Percentiles rank a stretch among this genome's conserved stretches.
phyloP scores from a whole-genome alignment of 176 grass and related monocot genomes.

The Dactylis glomerata region DNA sequence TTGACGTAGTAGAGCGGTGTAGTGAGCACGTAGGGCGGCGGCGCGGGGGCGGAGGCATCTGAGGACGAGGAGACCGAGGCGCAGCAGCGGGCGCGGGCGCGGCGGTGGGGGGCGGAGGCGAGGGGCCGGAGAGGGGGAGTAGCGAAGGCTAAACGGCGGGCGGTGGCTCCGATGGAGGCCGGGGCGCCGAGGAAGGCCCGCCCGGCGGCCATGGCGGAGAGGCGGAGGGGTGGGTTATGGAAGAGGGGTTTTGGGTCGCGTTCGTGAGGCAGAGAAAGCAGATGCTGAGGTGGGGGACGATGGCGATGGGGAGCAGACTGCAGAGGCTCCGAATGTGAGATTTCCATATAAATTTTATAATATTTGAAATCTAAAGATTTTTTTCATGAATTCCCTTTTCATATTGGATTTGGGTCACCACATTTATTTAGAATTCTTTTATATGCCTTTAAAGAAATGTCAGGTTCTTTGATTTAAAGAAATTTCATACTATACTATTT shows the following conservation, averaged over 20 bases:
- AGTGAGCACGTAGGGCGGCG: conserved; percentile 64
- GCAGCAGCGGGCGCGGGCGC: conserved; percentile 24
- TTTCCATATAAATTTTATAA: neutral
- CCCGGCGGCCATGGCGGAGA: conserved; percentile 70
- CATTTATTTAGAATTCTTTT: neutral
- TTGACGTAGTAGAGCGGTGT: conserved; percentile 98
- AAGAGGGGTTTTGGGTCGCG: conserved; percentile 34
- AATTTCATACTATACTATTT: neutral
- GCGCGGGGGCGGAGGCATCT: conserved; percentile 13
- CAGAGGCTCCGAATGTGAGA: neutral
- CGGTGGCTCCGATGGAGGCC: conserved; percentile 40
- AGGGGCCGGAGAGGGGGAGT: neutral
- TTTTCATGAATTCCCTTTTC: neutral
- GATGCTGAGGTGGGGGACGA: neutral
- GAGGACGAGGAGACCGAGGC: conserved; percentile 33
- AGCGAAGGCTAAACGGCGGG: conserved; percentile 25
- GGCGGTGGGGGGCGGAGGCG: conserved; percentile 13
- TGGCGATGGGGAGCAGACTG: neutral
- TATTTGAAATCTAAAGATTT: neutral
- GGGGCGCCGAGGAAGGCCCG: conserved; percentile 64
- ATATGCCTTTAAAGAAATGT: neutral
- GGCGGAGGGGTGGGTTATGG: neutral
- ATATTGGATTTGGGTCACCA: neutral
- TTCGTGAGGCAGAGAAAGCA: conserved; percentile 20
- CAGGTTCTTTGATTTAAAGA: neutral